These are phyloP conservation scores for Trichoderma sp. DNA, from an alignment of 2,329 filamentous ascomycete genomes.

Conservation along the genomic window DNA sequence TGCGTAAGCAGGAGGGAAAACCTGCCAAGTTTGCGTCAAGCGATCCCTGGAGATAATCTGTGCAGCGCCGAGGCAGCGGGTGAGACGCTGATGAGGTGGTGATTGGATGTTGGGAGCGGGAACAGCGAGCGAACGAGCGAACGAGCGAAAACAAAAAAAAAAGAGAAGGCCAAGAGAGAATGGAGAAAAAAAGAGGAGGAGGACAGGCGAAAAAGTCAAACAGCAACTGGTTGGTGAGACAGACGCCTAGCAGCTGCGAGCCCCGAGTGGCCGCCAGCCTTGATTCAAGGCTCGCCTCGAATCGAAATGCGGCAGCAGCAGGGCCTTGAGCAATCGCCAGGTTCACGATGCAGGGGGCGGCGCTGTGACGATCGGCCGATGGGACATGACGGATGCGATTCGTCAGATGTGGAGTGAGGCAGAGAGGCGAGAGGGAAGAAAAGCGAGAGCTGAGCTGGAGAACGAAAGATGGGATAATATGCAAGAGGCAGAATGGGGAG, in stretches of 20 bases:
- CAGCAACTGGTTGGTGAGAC: constrained; percentile 13
- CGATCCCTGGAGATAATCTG: constrained; percentile 3
- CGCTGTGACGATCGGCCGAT: constrained; percentile 16
- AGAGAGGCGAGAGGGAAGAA: neutral
- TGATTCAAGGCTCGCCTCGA: constrained; percentile 14
- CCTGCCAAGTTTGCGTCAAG: constrained; percentile 24
- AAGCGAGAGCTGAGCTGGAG: neutral
- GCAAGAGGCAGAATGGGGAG: neutral
- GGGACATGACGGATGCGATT: constrained; percentile 27
- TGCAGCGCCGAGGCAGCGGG: constrained; percentile 24
- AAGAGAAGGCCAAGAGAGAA: neutral
- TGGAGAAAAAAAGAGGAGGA: neutral
- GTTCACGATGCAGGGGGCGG: constrained; percentile 30
- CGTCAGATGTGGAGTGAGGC: constrained; percentile 16
- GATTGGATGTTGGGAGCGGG: constrained; percentile 3
- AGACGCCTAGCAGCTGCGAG: constrained; percentile 10
- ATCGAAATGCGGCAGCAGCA: neutral
- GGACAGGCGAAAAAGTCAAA: neutral
- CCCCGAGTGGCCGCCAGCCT: constrained; percentile 18
- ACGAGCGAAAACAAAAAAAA: constrained; percentile 8
- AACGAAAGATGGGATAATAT: neutral
- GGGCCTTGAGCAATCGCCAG: constrained; percentile 13
- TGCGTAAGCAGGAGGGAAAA: constrained; percentile 5
- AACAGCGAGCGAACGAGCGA: constrained; percentile 13
- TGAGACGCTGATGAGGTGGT: constrained; percentile 24